A percentile compares a stretch with the other conserved stretches of the same genome.
Evolutionary conservation across 2,329 filamentous ascomycete genomes (phyloP).

Genomic region (Paraconiothyrium sp.): DNA sequence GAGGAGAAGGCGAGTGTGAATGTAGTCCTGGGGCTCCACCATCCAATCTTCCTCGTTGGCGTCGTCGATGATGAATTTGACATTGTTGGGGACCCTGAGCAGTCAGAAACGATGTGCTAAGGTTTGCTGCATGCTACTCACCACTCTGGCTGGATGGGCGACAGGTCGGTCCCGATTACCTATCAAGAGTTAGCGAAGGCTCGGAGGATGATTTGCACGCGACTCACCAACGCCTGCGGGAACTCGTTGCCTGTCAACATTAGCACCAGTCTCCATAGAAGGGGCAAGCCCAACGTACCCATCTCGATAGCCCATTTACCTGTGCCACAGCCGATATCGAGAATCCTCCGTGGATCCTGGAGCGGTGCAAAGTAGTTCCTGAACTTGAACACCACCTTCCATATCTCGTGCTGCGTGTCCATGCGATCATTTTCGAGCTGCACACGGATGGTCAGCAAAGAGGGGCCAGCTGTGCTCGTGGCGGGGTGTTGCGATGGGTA

Average conservation of each 20-base stretch:
- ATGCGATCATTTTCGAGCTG: slow-evolving; percentile 51
- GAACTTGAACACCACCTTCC: slow-evolving; percentile 48
- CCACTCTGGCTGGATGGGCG: slow-evolving; percentile 52
- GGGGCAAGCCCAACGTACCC: slow-evolving; percentile 39
- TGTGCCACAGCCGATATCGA: slow-evolving; percentile 56
- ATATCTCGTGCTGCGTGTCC: slow-evolving; percentile 50
- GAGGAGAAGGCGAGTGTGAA: slow-evolving; percentile 67
- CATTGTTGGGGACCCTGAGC: slow-evolving; percentile 69
- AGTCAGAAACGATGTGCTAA: slow-evolving; percentile 2
- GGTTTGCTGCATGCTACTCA: slow-evolving; percentile 22
- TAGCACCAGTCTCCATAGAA: slow-evolving; percentile 22
- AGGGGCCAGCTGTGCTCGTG: neutral
- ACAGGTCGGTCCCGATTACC: slow-evolving; percentile 55
- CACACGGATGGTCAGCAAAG: slow-evolving; percentile 23
- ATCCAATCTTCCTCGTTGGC: slow-evolving; percentile 67
- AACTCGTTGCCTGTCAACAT: slow-evolving; percentile 45
- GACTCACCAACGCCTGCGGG: slow-evolving; percentile 43
- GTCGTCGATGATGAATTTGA: slow-evolving; percentile 79
- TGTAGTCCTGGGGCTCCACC: slow-evolving; percentile 65
- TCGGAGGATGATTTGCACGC: neutral
- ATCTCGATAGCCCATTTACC: slow-evolving; percentile 55
- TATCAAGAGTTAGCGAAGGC: slow-evolving; percentile 33
- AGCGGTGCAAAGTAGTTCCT: slow-evolving; percentile 51
- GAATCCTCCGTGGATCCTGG: slow-evolving; percentile 46
- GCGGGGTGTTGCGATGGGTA: slow-evolving; percentile 27